A percentile compares a stretch with the other conserved stretches of the same genome.
These are phyloP conservation scores for Nannochloropsis salina DNA, from an alignment of 108 stramenopile genomes.

Conservation along the genomic window DNA sequence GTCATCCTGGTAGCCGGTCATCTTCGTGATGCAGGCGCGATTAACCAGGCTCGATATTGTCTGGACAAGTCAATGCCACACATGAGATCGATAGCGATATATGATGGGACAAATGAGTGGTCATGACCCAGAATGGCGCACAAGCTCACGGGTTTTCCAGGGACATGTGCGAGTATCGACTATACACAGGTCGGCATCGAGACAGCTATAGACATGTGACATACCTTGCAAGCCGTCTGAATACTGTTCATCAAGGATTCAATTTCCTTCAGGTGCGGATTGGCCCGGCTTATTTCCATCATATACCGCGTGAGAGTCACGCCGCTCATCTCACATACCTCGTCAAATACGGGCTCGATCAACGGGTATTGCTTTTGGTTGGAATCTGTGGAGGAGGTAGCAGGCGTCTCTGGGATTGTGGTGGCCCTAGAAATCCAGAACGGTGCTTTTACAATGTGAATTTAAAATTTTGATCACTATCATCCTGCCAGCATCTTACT, in stretches of 20 bases:
- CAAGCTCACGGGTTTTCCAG: neutral
- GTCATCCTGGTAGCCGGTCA: constrained; percentile 57
- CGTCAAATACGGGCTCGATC: constrained; percentile 16
- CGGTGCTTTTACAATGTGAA: too few species aligned
- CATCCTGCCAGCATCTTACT: too few species aligned
- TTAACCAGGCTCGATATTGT: constrained; percentile 53
- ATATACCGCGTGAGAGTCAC: constrained; percentile 56
- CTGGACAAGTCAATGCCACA: neutral
- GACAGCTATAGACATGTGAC: neutral
- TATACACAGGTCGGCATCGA: neutral
- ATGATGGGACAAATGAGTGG: constrained; percentile 49
- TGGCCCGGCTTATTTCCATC: constrained; percentile 48
- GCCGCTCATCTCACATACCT: constrained; percentile 17
- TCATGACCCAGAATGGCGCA: constrained; percentile 47
- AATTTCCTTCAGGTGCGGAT: constrained; percentile 58
- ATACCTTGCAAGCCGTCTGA: constrained; percentile 71
- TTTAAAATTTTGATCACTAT: too few species aligned
- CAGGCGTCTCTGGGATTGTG: constrained; percentile 9
- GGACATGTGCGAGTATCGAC: neutral
- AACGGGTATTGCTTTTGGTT: neutral
- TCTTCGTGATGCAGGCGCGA: constrained; percentile 56
- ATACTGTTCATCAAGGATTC: constrained; percentile 67
- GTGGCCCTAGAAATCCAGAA: neutral
- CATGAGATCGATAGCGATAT: too few species aligned
- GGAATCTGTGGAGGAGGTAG: neutral